Percentiles rank a stretch among this genome's conserved stretches.
These are phyloP conservation scores for Monilinia polystroma DNA, from an alignment of 2,329 filamentous ascomycete species.

Conservation along the genomic window DNA sequence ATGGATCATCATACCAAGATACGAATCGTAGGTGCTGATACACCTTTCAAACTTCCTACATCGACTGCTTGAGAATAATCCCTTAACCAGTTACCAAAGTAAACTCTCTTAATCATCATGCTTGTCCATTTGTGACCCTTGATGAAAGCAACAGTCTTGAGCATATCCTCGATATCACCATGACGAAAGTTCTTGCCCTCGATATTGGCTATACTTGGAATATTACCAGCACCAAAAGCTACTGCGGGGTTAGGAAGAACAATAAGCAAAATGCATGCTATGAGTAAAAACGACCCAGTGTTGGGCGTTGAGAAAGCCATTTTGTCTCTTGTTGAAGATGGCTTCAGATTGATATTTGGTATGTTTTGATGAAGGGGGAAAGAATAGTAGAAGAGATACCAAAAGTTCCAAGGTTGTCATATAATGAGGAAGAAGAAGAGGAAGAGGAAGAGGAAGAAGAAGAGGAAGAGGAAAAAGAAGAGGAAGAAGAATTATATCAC, in stretches of 20 bases:
- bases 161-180: conserved; percentile 79
- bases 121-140: conserved; percentile 83
- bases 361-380: not conserved
- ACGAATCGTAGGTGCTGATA: conserved; percentile 75
- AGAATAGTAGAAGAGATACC: not conserved
- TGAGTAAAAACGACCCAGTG: conserved; percentile 45
- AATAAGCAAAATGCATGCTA: conserved; percentile 54
- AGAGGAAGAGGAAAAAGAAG: not conserved
- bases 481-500: not conserved
- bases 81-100: conserved; percentile 83
- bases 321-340: not conserved
- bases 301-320: conserved; percentile 31
- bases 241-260: conserved; percentile 55
- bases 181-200: conserved; percentile 70
- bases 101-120: conserved; percentile 73
- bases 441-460: not conserved
- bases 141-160: conserved; percentile 74
- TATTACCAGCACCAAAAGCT: conserved; percentile 70
- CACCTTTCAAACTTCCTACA: conserved; percentile 74
- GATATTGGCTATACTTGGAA: conserved; percentile 58
- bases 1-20: conserved; percentile 54
- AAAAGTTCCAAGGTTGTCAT: too few relatives aligned
- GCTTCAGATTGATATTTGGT: not conserved
- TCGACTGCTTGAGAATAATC: conserved; percentile 85
- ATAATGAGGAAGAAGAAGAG: not conserved